Conservation (phyloP, 2,329 filamentous ascomycete species). For the Cladosporium phlei region DNA sequence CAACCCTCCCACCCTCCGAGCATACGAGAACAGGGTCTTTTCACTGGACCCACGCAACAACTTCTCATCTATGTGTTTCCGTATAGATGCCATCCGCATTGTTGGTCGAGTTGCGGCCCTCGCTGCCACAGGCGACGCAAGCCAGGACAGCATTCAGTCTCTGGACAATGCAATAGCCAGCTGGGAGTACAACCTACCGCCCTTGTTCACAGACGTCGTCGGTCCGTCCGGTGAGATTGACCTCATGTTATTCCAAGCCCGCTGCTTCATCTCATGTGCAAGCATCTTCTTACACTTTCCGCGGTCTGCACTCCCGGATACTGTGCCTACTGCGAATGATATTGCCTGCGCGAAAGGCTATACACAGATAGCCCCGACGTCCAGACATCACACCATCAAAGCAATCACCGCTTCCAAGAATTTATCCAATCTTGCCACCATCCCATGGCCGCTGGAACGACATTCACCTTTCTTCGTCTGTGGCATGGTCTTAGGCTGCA, state of each 20-base stretch:
- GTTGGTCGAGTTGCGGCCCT: constrained; percentile 66
- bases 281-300: constrained; percentile 75
- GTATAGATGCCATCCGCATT: constrained; percentile 74
- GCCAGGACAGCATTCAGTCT: constrained; percentile 45
- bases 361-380: constrained; percentile 46
- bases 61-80: constrained; percentile 82
- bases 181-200: constrained; percentile 75
- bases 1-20: constrained; percentile 57
- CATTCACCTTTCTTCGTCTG: constrained; percentile 85
- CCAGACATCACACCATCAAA: constrained; percentile 63
- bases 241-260: constrained; percentile 87
- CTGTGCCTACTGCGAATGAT: constrained; percentile 50
- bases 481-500: constrained; percentile 70
- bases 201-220: constrained; percentile 64
- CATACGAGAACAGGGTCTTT: constrained; percentile 76
- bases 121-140: constrained; percentile 29
- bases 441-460: constrained; percentile 65
- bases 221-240: constrained; percentile 68
- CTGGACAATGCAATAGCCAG: constrained; percentile 62
- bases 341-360: constrained; percentile 42
- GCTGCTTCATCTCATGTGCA: constrained; percentile 65
- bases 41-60: constrained; percentile 57
- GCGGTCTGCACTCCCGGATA: constrained; percentile 65
- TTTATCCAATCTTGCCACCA: constrained; percentile 68
- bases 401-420: constrained; percentile 74